phyloP scores from a whole-genome alignment of 306 rosid genomes.

The Lagenaria siceraria region DNA sequence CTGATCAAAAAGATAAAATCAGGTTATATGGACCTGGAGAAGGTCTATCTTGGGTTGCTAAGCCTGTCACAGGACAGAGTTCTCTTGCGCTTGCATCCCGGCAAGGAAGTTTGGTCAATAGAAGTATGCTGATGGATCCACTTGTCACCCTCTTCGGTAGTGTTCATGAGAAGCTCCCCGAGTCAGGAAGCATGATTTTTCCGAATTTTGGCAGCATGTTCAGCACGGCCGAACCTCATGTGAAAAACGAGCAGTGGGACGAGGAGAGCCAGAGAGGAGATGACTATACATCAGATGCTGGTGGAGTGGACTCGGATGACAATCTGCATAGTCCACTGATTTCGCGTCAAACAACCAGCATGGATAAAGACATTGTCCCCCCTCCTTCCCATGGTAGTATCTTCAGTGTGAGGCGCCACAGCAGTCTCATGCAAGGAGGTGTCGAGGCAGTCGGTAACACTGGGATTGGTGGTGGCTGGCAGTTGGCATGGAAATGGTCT shows the following conservation, averaged over 20 bases:
- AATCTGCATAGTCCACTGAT: slow-evolving; percentile 75
- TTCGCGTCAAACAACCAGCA: slow-evolving; percentile 75
- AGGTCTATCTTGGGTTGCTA: slow-evolving; percentile 86
- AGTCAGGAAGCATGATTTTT: slow-evolving; percentile 51
- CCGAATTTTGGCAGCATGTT: slow-evolving; percentile 84
- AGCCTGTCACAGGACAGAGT: slow-evolving; percentile 66
- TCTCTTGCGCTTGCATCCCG: slow-evolving; percentile 69
- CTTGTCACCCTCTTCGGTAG: slow-evolving; percentile 70
- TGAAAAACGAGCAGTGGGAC: slow-evolving; percentile 55
- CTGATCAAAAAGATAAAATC: slow-evolving; percentile 49
- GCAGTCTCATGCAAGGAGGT: slow-evolving; percentile 73
- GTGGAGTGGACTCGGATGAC: slow-evolving; percentile 66
- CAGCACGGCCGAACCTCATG: slow-evolving; percentile 52
- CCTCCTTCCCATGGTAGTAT: slow-evolving; percentile 66
- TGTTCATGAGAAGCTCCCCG: slow-evolving; percentile 59
- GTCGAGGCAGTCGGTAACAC: slow-evolving; percentile 59
- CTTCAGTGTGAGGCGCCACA: slow-evolving; percentile 56
- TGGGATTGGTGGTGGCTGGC: slow-evolving; percentile 96
- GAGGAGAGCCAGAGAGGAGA: slow-evolving; percentile 80
- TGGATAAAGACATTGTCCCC: slow-evolving; percentile 62
- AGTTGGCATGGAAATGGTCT: slow-evolving; percentile 92
- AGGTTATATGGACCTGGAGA: slow-evolving; percentile 68
- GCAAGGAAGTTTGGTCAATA: slow-evolving; percentile 72
- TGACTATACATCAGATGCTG: slow-evolving; percentile 46
- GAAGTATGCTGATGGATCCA: slow-evolving; percentile 63